phyloP scores from a whole-genome alignment of 768 basidiomycete species.

The Macrolepiota dolichaula region DNA sequence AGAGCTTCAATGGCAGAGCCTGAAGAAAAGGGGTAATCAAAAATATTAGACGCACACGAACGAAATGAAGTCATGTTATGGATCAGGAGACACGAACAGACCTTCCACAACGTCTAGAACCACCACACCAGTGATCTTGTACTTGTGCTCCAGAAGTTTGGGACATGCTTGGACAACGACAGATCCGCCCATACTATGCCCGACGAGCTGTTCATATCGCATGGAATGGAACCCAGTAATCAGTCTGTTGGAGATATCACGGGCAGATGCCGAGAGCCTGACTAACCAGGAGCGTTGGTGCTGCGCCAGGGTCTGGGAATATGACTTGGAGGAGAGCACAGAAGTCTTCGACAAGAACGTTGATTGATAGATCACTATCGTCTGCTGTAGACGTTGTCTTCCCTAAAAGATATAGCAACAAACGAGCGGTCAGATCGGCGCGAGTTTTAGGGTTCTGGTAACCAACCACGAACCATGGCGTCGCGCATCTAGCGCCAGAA shows the following conservation, averaged over 20 bases:
- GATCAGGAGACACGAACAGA: conserved; percentile 20
- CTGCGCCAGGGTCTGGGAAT: conserved; percentile 57
- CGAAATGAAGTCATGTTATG: neutral
- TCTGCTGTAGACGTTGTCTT: conserved; percentile 53
- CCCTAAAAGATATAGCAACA: conserved; percentile 35
- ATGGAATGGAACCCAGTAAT: neutral
- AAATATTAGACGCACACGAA: neutral
- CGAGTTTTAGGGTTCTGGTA: neutral
- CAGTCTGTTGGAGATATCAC: neutral
- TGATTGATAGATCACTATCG: conserved; percentile 65
- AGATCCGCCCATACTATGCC: conserved; percentile 97
- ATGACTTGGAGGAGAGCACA: conserved; percentile 63
- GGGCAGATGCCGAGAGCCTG: neutral
- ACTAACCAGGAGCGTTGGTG: conserved; percentile 76
- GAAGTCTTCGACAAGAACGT: conserved; percentile 71
- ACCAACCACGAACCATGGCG: conserved; percentile 68
- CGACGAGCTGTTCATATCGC: conserved; percentile 59
- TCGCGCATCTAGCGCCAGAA: conserved; percentile 79
- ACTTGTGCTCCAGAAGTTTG: conserved; percentile 60
- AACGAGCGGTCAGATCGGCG: neutral
- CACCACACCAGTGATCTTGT: conserved; percentile 69
- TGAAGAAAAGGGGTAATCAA: conserved; percentile 22
- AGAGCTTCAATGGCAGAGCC: conserved; percentile 93
- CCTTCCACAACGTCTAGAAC: conserved; percentile 92
- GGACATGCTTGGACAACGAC: conserved; percentile 76